Evolutionary conservation across 1,139 yeast genomes (phyloP), one percentile per base, ranked within the genome.

Genomic region (Pichia sp.): DNA sequence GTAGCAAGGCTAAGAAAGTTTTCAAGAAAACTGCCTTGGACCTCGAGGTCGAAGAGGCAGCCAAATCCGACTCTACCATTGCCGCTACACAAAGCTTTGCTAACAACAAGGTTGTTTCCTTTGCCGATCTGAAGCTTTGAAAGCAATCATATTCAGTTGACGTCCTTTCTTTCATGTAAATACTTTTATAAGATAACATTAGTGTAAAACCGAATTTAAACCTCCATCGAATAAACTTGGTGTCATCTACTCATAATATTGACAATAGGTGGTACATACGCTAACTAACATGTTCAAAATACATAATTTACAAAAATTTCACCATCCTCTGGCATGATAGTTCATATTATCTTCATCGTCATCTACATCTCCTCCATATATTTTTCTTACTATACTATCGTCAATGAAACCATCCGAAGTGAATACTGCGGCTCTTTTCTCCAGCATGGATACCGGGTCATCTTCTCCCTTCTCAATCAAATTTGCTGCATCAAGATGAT

Each of bases 321-420:
- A 69, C 72, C 72, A 69, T 8, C 71, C 72, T 53, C 65, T 66
- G 5, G 71, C 62, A 54, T 68, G 70, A 55, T 69, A 69, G 54
- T 67, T 67, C 48, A 65, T 53, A 49, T 62, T 63, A 52, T 67
- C 69, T 7, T 61, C 61, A 16, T 56, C 63, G 11, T 44, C 45
- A 32, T 34, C 40, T n/a, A 30, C 34, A 10, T 23, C n/a, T n/a
- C 36, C 26, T 13, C 48, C 49, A 26, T 34, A 44, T 16, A 40
- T 38, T 4, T 46, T 46, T 10, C 36, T 42, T 2, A 51, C 47
- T 30, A 57, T 40, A 13, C 43, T 49, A 19, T 53, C 58, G 45
- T 57, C 57, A 8, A 51, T 50, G 46, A 43, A 62, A 11, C 62
- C 65, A 46, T 59, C 64, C 5, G 57, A 57, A 10, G 46, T 45